These are phyloP conservation scores for Pilasporangium apinafurcum DNA, from an alignment of 352 stramenopile genomes.

Conservation along the genomic window DNA sequence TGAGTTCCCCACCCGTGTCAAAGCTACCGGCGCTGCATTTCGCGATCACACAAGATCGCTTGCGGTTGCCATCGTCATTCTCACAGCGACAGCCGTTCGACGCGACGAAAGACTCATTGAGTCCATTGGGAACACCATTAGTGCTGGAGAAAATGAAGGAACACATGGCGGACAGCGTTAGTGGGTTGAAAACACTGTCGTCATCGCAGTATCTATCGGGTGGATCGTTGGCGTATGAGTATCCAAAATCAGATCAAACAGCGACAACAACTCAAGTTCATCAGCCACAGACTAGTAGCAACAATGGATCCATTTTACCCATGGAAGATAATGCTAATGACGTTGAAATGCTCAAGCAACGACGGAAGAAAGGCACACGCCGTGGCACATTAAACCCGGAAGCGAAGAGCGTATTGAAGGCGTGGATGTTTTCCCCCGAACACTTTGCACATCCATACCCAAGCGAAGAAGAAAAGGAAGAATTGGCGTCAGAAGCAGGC, in stretches of 20 bases:
- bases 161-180: too few relatives aligned
- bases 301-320: not conserved
- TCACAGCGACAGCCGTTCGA: constrained; percentile 7
- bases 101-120: not conserved
- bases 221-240: constrained; percentile 8
- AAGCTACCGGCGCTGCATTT: constrained; percentile 63
- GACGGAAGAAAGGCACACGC: constrained; percentile 77
- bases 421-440: constrained; percentile 87
- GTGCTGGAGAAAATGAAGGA: too few relatives aligned
- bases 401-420: constrained; percentile 83
- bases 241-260: not conserved
- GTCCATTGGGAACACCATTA: not conserved
- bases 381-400: constrained; percentile 76
- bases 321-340: not conserved
- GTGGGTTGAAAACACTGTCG: not conserved
- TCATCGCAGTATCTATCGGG: not conserved
- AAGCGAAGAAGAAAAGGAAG: constrained; percentile 85
- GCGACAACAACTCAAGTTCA: constrained; percentile 21
- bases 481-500: constrained; percentile 65
- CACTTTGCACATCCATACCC: constrained; percentile 86
- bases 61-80: constrained; percentile 37
- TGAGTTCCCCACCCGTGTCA: constrained; percentile 30
- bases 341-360: constrained; percentile 14
- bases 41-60: constrained; percentile 46
- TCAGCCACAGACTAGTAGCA: constrained; percentile 30